Evolutionary conservation across 2,329 filamentous ascomycete genomes (phyloP).

Genomic region (Nemania sp.): DNA sequence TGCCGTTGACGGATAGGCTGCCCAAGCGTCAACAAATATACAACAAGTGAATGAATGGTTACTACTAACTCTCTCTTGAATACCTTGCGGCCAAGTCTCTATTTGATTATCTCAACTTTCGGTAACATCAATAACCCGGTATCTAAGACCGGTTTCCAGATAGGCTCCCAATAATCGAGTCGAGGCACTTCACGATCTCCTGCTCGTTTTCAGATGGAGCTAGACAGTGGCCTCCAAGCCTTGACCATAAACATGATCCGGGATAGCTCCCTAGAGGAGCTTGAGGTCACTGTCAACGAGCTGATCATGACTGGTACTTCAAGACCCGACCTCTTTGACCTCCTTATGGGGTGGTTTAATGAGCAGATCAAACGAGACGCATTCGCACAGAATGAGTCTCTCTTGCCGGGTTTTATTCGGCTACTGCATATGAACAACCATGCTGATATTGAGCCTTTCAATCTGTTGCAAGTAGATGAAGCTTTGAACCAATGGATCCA

Average conservation of each 20-base stretch:
- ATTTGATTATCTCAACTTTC: too few species aligned
- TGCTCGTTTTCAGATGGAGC: slow-evolving; percentile 29
- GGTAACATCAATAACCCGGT: too few species aligned
- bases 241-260: slow-evolving; percentile 19
- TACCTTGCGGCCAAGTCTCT: too few species aligned
- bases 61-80: too few species aligned
- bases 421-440: slow-evolving; percentile 24
- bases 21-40: too few species aligned
- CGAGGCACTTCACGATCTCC: neutral
- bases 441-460: slow-evolving; percentile 20
- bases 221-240: neutral
- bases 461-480: slow-evolving; percentile 20
- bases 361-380: slow-evolving; percentile 33
- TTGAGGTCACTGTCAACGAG: slow-evolving; percentile 20
- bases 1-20: too few species aligned
- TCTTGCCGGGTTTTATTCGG: slow-evolving; percentile 28
- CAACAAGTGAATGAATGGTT: too few species aligned
- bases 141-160: too few species aligned
- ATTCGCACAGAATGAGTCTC: slow-evolving; percentile 21
- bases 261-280: slow-evolving; percentile 21
- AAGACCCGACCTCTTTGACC: slow-evolving; percentile 22
- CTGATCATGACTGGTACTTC: neutral
- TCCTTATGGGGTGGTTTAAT: slow-evolving; percentile 35
- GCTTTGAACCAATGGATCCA: slow-evolving; percentile 32
- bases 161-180: neutral